Evolutionary conservation across 2,329 filamentous ascomycete species (phyloP).

Genomic region (Fusarium sp.): DNA sequence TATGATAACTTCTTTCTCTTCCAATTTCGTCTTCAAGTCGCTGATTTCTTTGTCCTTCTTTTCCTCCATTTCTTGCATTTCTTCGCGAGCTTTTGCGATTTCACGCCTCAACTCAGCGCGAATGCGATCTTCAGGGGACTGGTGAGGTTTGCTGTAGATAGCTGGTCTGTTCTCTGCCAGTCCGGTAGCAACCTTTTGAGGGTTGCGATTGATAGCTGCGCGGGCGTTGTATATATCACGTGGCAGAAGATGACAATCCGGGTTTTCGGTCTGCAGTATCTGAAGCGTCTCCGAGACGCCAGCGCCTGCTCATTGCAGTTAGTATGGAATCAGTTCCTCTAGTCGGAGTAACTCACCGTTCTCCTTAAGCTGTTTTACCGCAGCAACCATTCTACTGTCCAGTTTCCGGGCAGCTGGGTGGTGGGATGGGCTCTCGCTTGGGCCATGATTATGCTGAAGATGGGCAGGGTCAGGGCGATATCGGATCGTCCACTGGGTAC

Average conservation of each 20-base stretch:
- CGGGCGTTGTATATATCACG: constrained; percentile 74
- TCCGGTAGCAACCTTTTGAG: constrained; percentile 66
- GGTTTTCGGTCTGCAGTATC: constrained; percentile 70
- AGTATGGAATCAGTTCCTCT: constrained; percentile 33
- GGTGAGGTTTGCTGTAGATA: constrained; percentile 72
- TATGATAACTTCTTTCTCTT: constrained; percentile 69
- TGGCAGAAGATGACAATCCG: constrained; percentile 68
- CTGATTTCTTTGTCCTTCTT: constrained; percentile 67
- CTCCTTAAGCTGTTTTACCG: constrained; percentile 71
- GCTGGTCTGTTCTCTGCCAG: constrained; percentile 68
- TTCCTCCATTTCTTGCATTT: constrained; percentile 62
- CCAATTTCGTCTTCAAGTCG: constrained; percentile 65
- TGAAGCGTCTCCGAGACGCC: constrained; percentile 72
- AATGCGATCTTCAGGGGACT: constrained; percentile 70
- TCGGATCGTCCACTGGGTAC: constrained; percentile 72
- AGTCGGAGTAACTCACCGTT: constrained; percentile 59
- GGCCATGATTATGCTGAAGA: constrained; percentile 69
- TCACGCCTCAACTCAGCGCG: constrained; percentile 68
- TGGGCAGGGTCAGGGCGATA: constrained; percentile 68
- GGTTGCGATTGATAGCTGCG: constrained; percentile 72
- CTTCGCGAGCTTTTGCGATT: constrained; percentile 65
- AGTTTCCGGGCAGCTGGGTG: constrained; percentile 72
- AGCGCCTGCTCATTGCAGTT: constrained; percentile 60
- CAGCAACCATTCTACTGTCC: constrained; percentile 72
- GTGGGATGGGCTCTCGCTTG: constrained; percentile 71